phyloP scores from a whole-genome alignment of 208 protist species.

The Angomonas ambiguus region DNA sequence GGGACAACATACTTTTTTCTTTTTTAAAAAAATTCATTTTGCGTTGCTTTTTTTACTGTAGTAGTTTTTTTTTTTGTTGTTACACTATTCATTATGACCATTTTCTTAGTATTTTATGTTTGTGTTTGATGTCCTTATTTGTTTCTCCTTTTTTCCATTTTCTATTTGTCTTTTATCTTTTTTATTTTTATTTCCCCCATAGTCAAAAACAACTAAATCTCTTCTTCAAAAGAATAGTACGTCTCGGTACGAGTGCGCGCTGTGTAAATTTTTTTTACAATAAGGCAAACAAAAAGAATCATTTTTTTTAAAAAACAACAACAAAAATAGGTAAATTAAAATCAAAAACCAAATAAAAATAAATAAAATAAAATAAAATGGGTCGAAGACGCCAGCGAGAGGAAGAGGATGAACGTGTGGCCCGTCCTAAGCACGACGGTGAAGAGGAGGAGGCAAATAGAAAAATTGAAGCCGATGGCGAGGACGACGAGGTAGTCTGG shows the following conservation, averaged over 20 bases:
- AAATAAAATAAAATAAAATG: not conserved
- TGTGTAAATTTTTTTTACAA: no score
- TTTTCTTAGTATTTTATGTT: no score
- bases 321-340: not conserved
- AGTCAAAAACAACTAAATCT: no score
- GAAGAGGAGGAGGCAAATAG: slow-evolving; percentile 34
- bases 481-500: slow-evolving; percentile 22
- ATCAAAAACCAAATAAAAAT: not conserved
- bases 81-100: slow-evolving; percentile 11
- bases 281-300: no score
- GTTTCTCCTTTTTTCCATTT: slow-evolving; percentile 10
- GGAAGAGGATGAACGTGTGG: no score
- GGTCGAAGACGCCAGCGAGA: not conserved
- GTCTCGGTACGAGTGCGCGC: no score
- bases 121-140: no score
- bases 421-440: slow-evolving; percentile 48
- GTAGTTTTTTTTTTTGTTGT: slow-evolving; percentile 16
- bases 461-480: slow-evolving; percentile 19
- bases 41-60: not conserved
- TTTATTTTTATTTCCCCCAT: no score
- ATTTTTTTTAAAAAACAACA: no score
- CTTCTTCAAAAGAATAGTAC: no score
- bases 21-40: no score
- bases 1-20: no score
- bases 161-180: not conserved